phyloP scores from a whole-genome alignment of 805 yeast species.

The Metschnikowia sp. region DNA sequence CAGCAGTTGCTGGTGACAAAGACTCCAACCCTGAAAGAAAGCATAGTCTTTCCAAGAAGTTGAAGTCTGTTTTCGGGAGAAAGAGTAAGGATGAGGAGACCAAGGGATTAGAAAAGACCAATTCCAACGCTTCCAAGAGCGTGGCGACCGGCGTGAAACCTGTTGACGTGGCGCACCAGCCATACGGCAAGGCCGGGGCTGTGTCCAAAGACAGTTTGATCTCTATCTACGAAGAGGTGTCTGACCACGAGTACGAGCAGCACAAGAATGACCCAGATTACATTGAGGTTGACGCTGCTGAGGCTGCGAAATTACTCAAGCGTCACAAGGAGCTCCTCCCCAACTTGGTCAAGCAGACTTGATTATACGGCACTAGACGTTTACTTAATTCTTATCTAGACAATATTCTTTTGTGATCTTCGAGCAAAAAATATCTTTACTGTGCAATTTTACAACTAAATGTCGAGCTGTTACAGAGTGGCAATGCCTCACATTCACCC shows the following conservation, averaged over 20 bases:
- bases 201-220: conserved; percentile 15
- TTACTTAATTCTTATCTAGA: no score
- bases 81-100: conserved; percentile 6
- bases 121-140: not conserved
- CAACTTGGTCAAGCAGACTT: not conserved
- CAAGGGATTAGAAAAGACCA: conserved; percentile 1
- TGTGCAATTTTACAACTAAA: no score
- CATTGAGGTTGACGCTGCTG: conserved; percentile 30
- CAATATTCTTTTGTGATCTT: no score
- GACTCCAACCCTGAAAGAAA: conserved; percentile 10
- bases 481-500: no score
- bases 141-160: conserved; percentile 6
- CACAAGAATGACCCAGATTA: conserved; percentile 49
- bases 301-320: conserved; percentile 17
- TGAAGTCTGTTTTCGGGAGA: conserved; percentile 19
- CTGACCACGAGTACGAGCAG: conserved; percentile 43
- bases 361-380: not conserved
- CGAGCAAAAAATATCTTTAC: no score
- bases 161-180: conserved; percentile 8
- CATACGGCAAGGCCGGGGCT: conserved; percentile 10
- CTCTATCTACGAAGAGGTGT: conserved; percentile 45
- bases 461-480: no score
- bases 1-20: not conserved
- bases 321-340: conserved; percentile 11
- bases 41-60: conserved; percentile 16